These are phyloP conservation scores for Calophaca sinica DNA, from an alignment of 306 rosid species.

Conservation along the genomic window DNA sequence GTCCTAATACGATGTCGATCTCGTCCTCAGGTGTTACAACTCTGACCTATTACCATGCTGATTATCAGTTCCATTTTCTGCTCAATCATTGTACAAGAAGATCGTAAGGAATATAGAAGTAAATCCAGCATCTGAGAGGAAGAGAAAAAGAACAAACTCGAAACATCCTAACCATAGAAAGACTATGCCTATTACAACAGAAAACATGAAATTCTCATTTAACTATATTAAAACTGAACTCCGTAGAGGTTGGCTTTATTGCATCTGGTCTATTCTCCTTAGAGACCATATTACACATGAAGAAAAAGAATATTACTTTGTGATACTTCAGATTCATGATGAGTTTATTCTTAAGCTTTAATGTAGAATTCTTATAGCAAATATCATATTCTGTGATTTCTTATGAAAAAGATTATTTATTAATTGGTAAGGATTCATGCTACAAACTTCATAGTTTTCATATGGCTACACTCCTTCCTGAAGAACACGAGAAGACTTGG, in stretches of 20 bases:
- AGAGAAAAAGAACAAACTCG: conserved; percentile 9
- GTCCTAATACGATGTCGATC: no score
- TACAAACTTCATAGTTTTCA: not conserved
- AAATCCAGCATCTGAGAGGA: not conserved
- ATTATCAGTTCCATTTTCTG: conserved; percentile 58
- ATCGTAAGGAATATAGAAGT: conserved; percentile 25
- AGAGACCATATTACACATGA: no score
- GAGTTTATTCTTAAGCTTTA: not conserved
- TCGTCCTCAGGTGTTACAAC: no score
- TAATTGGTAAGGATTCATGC: not conserved
- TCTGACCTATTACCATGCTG: conserved; percentile 55
- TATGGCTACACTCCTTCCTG: not conserved
- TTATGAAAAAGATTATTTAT: not conserved
- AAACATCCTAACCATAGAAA: conserved; percentile 27
- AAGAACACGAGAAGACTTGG: not conserved
- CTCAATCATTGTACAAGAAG: conserved; percentile 31
- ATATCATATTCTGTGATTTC: not conserved
- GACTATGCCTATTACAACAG: conserved; percentile 11
- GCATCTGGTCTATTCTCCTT: no score
- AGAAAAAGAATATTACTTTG: no score
- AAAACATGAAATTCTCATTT: not conserved
- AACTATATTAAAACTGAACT: not conserved
- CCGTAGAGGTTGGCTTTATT: no score
- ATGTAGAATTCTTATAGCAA: not conserved
- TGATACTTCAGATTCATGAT: no score